Evolutionary conservation across 1,139 yeast species (phyloP).

Genomic region (Eremothecium coryli): DNA sequence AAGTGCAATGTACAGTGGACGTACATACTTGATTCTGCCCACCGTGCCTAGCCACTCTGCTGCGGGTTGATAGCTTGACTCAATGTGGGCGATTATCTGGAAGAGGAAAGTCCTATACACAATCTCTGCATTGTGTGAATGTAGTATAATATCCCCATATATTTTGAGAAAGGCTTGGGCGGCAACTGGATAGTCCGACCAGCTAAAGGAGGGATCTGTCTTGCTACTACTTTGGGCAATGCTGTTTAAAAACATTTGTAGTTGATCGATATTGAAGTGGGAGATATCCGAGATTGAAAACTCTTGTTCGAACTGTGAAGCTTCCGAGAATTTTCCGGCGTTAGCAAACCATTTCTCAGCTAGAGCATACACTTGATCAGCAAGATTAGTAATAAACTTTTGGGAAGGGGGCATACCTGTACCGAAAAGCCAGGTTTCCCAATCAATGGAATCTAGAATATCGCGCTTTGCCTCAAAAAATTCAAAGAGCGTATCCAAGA

Average conservation of each 20-base stretch:
- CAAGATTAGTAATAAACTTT: slow-evolving; percentile 65
- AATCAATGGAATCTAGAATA: slow-evolving; percentile 59
- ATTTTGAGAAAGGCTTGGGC: slow-evolving; percentile 25
- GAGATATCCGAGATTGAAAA: slow-evolving; percentile 37
- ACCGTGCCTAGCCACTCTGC: slow-evolving; percentile 85
- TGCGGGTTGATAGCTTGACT: slow-evolving; percentile 40
- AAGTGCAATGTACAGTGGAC: slow-evolving; percentile 71
- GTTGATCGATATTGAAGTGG: slow-evolving; percentile 62
- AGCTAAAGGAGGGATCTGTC: slow-evolving; percentile 19
- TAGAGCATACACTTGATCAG: slow-evolving; percentile 58
- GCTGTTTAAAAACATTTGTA: slow-evolving; percentile 68
- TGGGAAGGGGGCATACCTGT: slow-evolving; percentile 90
- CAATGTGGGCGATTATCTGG: slow-evolving; percentile 42
- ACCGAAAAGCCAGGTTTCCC: slow-evolving; percentile 73
- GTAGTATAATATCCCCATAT: slow-evolving; percentile 25
- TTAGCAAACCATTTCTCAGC: slow-evolving; percentile 55
- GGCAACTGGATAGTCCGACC: slow-evolving; percentile 27
- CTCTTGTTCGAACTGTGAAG: slow-evolving; percentile 26
- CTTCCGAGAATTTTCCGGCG: slow-evolving; percentile 20
- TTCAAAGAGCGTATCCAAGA: slow-evolving; percentile 64
- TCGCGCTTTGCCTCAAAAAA: slow-evolving; percentile 32
- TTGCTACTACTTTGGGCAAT: slow-evolving; percentile 35
- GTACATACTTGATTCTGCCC: slow-evolving; percentile 90
- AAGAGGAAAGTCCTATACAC: slow-evolving; percentile 68
- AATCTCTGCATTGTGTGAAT: slow-evolving; percentile 69